phyloP scores from a whole-genome alignment of 78 protist genomes.

The Dictyostelium capitatum region DNA sequence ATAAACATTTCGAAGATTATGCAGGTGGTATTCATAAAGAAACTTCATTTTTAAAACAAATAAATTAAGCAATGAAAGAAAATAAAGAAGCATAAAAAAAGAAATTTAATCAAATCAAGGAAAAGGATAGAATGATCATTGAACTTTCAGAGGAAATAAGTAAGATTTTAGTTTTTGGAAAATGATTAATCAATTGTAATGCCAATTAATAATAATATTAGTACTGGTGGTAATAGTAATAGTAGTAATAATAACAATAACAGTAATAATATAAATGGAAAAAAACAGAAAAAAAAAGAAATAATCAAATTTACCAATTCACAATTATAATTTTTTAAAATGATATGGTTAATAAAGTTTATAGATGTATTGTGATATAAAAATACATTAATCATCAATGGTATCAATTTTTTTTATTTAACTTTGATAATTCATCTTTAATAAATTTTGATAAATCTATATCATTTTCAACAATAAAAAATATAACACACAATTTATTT shows the following conservation, averaged over 20 bases:
- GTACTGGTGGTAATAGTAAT: no score
- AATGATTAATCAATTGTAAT: slow-evolving; percentile 56
- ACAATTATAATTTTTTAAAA: no score
- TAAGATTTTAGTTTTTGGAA: slow-evolving; percentile 54
- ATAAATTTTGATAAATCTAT: no score
- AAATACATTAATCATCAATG: no score
- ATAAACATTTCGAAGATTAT: slow-evolving; percentile 86
- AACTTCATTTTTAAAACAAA: slow-evolving; percentile 43
- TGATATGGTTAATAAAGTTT: no score
- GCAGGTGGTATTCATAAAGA: slow-evolving; percentile 83
- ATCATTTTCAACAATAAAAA: no score
- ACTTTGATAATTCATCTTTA: no score
- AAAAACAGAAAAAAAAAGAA: background rate
- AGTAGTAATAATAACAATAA: background rate
- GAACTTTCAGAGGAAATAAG: slow-evolving; percentile 55
- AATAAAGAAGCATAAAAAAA: no score
- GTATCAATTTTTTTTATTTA: no score
- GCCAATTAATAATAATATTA: background rate
- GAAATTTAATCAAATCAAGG: slow-evolving; percentile 48
- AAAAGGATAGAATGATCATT: slow-evolving; percentile 27
- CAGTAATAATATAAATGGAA: background rate
- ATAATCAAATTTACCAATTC: no score
- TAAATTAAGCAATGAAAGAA: slow-evolving; percentile 60
- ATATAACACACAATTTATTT: no score
- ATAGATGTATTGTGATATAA: no score